Base-by-base conservation (phyloP, 2,329 filamentous ascomycete genomes). In the Aspergillus sergii region DNA sequence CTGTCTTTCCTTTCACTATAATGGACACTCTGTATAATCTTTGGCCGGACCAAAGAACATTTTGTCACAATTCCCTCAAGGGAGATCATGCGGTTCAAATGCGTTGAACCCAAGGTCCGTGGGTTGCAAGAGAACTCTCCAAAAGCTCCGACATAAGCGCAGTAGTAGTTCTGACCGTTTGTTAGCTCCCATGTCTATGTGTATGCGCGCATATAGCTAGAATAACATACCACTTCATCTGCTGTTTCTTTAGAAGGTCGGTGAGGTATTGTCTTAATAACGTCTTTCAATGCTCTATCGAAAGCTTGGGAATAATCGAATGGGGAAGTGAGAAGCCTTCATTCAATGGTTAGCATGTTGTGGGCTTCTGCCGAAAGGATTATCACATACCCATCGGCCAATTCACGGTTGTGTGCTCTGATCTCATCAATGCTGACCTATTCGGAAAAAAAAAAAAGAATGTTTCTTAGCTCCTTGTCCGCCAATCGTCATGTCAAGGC, bases 21-120 rank as follows among this genome's bases (percentile, higher is more conserved):
- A 78, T 99, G 95, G 59, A 99, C 94, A 79, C 95, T 98, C 82
- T 96, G 96, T 66, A 98, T 90, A n/a, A 99, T 89, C 80, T 99
- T 99, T 12, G 95, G 95, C 61, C 96, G 88, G 66, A 99, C 96
- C 23, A 99, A 85, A 28, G 94, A 97, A 80, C 93, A 96, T 78
- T 95, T 91, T 41, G 95, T 99, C 48, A 99, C 95, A 72, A 99
- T 99, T 54, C 95, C 95, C 80, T 99, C 95, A 58, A 99, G 85
- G 4, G 94, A 97, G 16, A 99, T 92, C 94, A 99, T 97, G 74
- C 92, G 90, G 79, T 99, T 99, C 61, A 99, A 86, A 72, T 96
- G 92, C 46, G 88, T 85, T 2, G 94, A 97, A 57, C 92, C 92
- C 34, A 99, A 82, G 0, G 95, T 98, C 69, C 95, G 88, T 46